phyloP scores from a whole-genome alignment of 192 early-diverging fungal species.

The Mortierella claussenii region DNA sequence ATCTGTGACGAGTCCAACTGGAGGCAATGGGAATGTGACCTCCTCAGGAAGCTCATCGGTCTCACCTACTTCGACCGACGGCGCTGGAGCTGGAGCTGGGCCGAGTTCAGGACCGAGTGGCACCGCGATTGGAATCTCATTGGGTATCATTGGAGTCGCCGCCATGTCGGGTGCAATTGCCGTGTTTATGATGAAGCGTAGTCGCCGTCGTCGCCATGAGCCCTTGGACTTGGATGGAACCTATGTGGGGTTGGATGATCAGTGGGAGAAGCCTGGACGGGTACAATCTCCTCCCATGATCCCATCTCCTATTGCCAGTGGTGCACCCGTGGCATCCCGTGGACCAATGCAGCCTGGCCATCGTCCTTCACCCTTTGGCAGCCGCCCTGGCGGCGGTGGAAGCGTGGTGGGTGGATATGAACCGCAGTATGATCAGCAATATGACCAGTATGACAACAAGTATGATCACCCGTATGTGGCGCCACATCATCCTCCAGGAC shows the following conservation, averaged over 20 bases:
- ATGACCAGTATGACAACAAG: constrained; percentile 30
- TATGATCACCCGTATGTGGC: background rate
- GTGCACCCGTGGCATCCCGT: constrained; percentile 14
- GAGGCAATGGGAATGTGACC: background rate
- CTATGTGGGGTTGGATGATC: constrained; percentile 35
- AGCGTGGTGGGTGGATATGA: constrained; percentile 21
- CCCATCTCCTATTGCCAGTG: constrained; percentile 19
- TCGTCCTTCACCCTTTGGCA: constrained; percentile 33
- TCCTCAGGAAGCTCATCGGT: background rate
- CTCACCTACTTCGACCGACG: background rate
- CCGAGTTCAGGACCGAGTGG: constrained; percentile 16
- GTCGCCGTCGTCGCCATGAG: constrained; percentile 41
- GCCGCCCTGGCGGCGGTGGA: constrained; percentile 31
- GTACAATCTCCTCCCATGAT: constrained; percentile 24
- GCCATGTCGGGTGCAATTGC: constrained; percentile 7
- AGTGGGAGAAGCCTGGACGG: constrained; percentile 41
- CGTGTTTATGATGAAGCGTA: constrained; percentile 40
- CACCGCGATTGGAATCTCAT: constrained; percentile 40
- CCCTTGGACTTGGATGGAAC: constrained; percentile 36
- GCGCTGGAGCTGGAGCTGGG: background rate
- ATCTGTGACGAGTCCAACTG: background rate
- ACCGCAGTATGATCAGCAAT: constrained; percentile 24
- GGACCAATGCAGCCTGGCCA: constrained; percentile 18
- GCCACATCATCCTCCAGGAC: background rate
- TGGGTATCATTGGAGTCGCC: constrained; percentile 44